Percentiles rank a stretch among this genome's conserved stretches.
Evolutionary conservation across 768 basidiomycete genomes (phyloP).

Genomic region (Hirschioporus abietinus): DNA sequence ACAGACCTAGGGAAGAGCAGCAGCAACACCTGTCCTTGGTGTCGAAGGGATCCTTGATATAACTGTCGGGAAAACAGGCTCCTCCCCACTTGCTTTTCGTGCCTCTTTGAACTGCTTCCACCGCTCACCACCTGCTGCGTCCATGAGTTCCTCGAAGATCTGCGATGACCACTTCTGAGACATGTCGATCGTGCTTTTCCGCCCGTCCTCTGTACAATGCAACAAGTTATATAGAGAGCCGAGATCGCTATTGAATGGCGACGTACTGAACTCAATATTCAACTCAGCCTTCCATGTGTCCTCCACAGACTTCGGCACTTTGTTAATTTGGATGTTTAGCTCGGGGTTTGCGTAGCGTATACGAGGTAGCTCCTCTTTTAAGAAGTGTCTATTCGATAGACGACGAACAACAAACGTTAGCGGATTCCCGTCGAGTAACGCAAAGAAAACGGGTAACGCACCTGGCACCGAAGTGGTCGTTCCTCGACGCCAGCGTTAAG

Average conservation of each 20-base stretch:
- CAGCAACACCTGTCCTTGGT: neutral
- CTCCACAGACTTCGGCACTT: constrained; percentile 43
- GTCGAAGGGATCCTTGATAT: neutral
- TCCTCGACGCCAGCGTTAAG: constrained; percentile 51
- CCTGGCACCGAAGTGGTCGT: constrained; percentile 76
- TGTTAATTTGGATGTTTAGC: constrained; percentile 55
- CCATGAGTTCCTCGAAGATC: constrained; percentile 69
- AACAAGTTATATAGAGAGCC: neutral
- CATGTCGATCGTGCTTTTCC: constrained; percentile 43
- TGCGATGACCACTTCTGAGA: constrained; percentile 64
- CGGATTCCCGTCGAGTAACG: constrained; percentile 1
- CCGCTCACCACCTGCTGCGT: constrained; percentile 50
- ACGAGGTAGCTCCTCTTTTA: constrained; percentile 71
- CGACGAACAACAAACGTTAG: neutral
- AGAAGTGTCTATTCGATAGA: constrained; percentile 53
- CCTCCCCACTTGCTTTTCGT: constrained; percentile 35
- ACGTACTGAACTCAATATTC: constrained; percentile 60
- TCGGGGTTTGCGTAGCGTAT: constrained; percentile 74
- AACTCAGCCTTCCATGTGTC: constrained; percentile 61
- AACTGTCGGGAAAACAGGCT: neutral
- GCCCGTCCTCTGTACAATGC: constrained; percentile 43
- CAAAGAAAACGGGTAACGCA: constrained; percentile 25
- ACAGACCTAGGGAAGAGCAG: neutral
- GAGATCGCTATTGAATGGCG: neutral
- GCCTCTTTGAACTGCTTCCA: constrained; percentile 55